Conservation (phyloP, 345 rosid genomes). For the Raphanus raphanistrum region DNA sequence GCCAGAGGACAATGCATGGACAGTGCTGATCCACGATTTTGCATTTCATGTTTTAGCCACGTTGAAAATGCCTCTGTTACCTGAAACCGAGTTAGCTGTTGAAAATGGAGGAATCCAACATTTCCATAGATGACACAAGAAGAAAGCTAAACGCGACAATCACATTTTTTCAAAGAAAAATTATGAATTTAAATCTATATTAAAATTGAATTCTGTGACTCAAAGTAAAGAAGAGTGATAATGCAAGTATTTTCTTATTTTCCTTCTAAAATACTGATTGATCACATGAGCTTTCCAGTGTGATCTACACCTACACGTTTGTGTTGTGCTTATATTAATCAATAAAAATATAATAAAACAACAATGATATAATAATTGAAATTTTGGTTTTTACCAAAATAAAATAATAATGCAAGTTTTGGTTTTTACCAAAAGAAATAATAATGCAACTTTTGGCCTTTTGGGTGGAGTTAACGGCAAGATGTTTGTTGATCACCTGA, state of each 20-base stretch:
- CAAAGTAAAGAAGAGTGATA: background rate
- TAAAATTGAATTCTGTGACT: background rate
- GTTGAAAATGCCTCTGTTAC: background rate
- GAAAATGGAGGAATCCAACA: background rate
- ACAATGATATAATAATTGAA: background rate
- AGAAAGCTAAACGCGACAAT: background rate
- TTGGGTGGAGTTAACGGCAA: background rate
- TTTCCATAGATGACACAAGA: background rate
- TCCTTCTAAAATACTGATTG: background rate
- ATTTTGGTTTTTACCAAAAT: background rate
- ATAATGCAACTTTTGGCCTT: background rate
- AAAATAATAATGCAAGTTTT: background rate
- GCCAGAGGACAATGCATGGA: slow-evolving; percentile 7
- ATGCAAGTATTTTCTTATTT: background rate
- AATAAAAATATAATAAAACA: background rate
- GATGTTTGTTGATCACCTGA: background rate
- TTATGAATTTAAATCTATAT: background rate
- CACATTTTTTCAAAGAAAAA: background rate
- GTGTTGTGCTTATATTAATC: background rate
- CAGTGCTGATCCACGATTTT: background rate
- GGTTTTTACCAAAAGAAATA: background rate
- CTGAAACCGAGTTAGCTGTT: background rate
- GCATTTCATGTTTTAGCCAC: background rate
- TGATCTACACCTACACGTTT: background rate
- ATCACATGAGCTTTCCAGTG: background rate